phyloP scores from a whole-genome alignment of 1,139 yeast species.

The Kodamaea alishanica region DNA sequence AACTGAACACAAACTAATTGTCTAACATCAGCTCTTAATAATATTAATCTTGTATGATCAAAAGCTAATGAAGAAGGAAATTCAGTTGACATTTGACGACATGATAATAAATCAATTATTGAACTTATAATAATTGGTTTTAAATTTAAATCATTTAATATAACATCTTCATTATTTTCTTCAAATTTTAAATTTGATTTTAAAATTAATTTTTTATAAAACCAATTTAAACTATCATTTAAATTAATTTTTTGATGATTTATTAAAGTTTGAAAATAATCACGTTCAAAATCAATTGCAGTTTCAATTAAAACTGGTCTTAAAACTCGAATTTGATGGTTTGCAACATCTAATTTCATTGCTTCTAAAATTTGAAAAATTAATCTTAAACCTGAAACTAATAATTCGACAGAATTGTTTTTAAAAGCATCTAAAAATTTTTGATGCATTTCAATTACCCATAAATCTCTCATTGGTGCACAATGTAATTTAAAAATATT shows the following conservation, averaged over 20 bases:
- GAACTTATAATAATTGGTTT: conserved; percentile 44
- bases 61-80: conserved; percentile 86
- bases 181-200: conserved; percentile 12
- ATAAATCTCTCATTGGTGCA: conserved; percentile 92
- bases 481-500: conserved; percentile 75
- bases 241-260: conserved; percentile 64
- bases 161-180: conserved; percentile 14
- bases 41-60: conserved; percentile 76
- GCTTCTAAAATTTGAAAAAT: conserved; percentile 85
- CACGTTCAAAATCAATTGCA: conserved; percentile 89
- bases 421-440: conserved; percentile 61
- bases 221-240: conserved; percentile 70
- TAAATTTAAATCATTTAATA: conserved; percentile 18
- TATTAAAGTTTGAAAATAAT: conserved; percentile 73
- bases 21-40: conserved; percentile 79
- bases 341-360: conserved; percentile 95
- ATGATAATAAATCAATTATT: conserved; percentile 61
- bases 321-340: conserved; percentile 83
- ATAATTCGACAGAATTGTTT: conserved; percentile 48
- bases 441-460: conserved; percentile 83
- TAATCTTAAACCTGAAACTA: conserved; percentile 76
- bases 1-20: conserved; percentile 79
- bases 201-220: conserved; percentile 39
- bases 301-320: conserved; percentile 84
- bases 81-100: conserved; percentile 77